Percentiles rank a stretch among this genome's conserved stretches.
These are phyloP conservation scores for Saccharomyces uvarum DNA, from an alignment of 1,139 yeast genomes.

Conservation along the genomic window DNA sequence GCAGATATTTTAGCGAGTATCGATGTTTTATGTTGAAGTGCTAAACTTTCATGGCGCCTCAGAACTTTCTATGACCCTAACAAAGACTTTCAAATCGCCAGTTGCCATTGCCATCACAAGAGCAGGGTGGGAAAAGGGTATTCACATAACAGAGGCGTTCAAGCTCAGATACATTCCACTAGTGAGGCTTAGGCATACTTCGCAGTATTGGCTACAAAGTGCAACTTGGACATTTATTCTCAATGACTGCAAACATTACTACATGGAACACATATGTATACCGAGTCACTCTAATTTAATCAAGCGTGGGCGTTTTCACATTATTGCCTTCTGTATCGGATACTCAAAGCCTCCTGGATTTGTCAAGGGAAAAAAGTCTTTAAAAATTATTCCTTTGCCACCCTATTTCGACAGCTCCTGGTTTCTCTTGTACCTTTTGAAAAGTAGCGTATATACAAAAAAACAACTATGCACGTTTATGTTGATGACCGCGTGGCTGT, in stretches of 20 bases:
- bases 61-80: not conserved
- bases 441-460: not conserved
- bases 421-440: not conserved
- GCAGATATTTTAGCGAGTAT: not conserved
- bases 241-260: not conserved
- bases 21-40: not conserved
- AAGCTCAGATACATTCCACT: not conserved
- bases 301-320: not conserved
- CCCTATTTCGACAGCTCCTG: not conserved
- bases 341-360: not conserved
- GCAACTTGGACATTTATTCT: not conserved
- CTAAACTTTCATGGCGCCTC: not conserved
- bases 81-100: not conserved
- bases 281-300: not conserved
- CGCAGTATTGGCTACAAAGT: not conserved
- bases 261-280: not conserved
- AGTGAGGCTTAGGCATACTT: not conserved
- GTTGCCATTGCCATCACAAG: not conserved
- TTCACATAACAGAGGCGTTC: not conserved
- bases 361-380: not conserved
- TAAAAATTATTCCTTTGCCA: not conserved
- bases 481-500: not conserved
- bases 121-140: not conserved
- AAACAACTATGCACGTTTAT: not conserved
- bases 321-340: not conserved